Conservation (phyloP, 2,329 filamentous ascomycete genomes). For the Hymenoscyphus scutula region DNA sequence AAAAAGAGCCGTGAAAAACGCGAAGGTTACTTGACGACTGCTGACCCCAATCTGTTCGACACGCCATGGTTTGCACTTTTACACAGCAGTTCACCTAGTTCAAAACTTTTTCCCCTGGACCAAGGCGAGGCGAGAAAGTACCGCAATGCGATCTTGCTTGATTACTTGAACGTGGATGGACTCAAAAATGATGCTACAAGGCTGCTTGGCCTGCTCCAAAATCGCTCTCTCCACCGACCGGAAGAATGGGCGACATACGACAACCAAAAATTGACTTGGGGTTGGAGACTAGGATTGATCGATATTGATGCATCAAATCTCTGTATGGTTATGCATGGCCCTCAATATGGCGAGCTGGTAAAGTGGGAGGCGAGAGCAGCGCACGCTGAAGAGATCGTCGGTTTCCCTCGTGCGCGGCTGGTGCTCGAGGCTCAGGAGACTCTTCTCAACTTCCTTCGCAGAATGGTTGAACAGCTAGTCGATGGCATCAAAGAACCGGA, state of each 20-base stretch:
- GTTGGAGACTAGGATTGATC: background rate
- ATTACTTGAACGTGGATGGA: conserved; percentile 1
- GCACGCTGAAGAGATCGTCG: conserved; percentile 11
- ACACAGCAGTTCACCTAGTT: background rate
- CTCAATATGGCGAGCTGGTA: conserved; percentile 16
- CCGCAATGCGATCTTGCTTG: background rate
- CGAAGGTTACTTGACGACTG: background rate
- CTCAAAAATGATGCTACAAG: conserved; percentile 1
- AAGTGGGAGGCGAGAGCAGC: conserved; percentile 10
- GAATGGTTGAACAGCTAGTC: conserved; percentile 12
- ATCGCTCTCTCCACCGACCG: background rate
- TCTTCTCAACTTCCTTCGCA: conserved; percentile 8
- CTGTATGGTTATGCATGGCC: conserved; percentile 15
- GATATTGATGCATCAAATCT: conserved; percentile 10
- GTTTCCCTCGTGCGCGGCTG: conserved; percentile 12
- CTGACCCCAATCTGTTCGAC: background rate
- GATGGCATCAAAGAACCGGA: conserved; percentile 4
- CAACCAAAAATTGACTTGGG: conserved; percentile 7
- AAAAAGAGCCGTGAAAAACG: conserved; percentile 4
- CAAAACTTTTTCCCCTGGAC: background rate
- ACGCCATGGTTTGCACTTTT: conserved; percentile 1
- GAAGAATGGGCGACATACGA: conserved; percentile 2
- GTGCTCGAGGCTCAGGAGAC: conserved; percentile 14
- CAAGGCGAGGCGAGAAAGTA: background rate
- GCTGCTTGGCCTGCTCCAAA: background rate